Evolutionary conservation across 768 basidiomycete genomes (phyloP), one percentile per base, ranked within the genome.

Genomic region (Mycena alexandri): DNA sequence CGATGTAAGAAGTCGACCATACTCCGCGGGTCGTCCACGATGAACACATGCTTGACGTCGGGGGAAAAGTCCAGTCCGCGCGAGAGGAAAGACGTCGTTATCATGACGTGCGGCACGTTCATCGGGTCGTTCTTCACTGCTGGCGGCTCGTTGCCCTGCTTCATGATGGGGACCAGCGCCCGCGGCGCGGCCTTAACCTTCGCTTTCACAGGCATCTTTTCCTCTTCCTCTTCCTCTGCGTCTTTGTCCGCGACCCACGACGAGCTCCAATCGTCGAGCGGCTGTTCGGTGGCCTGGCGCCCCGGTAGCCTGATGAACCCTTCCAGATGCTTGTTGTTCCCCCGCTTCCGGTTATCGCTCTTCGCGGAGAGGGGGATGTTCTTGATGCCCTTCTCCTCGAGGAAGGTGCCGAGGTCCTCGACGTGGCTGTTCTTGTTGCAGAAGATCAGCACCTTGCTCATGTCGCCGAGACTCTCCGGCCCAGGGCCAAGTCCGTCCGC

Each of bases 1-100:
- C 96, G 89, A 79, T 98, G 96, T 66, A 98, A 77, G 76, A 97
- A 96, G 77, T 98, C 96, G 43, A 96, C 86, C 84, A 92, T 93
- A 75, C 95, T 96, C 71, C 92, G 82, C 21, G 96, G 95, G 74
- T 93, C 89, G 71, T 97, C 96, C 24, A 93, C 85, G 70, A 97
- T 90, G 76, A 98, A 91, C 3, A 97, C 92, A 72, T 96, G 89
- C 68, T 86, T 85, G 71, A 97, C 88, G 5, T 81, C 80, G 0
- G 94, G 90, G 16, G 89, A 82, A 73, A 98, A 98, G 77, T 98
- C 96, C 2, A 97, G 86, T 2, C 96, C 96, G 21, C 96, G 88
- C 12, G 94, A 95, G 29, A 98, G 89, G 38, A 98, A 83, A 7
- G 95, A 96, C 0, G 96, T 98, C 38, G 96, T 96, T 61, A 97